Conservation (phyloP, 2,329 filamentous ascomycete genomes). For the Sodiomyces alkalinus region DNA sequence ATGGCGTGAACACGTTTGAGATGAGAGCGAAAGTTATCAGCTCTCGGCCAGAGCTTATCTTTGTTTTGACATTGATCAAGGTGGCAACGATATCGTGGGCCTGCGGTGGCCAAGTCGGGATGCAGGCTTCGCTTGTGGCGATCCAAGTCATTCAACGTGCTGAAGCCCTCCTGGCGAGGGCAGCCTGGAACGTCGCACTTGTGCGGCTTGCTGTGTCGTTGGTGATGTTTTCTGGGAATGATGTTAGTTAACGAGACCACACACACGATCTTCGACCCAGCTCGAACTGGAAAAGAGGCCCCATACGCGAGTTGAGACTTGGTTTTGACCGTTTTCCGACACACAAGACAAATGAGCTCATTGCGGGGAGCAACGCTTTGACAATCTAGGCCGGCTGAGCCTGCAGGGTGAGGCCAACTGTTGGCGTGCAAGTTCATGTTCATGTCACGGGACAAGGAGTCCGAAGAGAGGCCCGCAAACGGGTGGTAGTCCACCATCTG, state of each 20-base stretch:
- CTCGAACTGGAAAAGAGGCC: background rate
- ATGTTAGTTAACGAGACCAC: slow-evolving; percentile 12
- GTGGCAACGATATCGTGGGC: slow-evolving; percentile 44
- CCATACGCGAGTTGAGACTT: slow-evolving; percentile 40
- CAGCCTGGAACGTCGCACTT: slow-evolving; percentile 46
- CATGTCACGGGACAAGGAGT: background rate
- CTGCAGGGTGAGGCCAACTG: background rate
- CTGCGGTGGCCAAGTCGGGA: slow-evolving; percentile 25
- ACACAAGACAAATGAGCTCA: slow-evolving; percentile 21
- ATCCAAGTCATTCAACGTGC: slow-evolving; percentile 67
- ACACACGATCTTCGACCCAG: too few relatives aligned
- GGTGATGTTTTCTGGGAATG: slow-evolving; percentile 52
- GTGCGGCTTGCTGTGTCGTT: slow-evolving; percentile 54
- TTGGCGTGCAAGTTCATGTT: background rate
- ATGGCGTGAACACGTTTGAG: slow-evolving; percentile 50
- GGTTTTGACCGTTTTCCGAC: slow-evolving; percentile 28
- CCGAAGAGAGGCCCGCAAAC: background rate
- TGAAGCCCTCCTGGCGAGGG: slow-evolving; percentile 49
- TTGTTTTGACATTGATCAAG: slow-evolving; percentile 38
- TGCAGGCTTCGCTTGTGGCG: slow-evolving; percentile 66
- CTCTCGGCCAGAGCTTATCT: slow-evolving; percentile 60
- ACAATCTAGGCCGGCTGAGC: background rate
- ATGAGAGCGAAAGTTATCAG: slow-evolving; percentile 80
- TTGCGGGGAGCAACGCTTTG: background rate
- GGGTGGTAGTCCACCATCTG: slow-evolving; percentile 16